phyloP scores from a whole-genome alignment of 2,329 filamentous ascomycete genomes.

The Aspergillus hortae region DNA sequence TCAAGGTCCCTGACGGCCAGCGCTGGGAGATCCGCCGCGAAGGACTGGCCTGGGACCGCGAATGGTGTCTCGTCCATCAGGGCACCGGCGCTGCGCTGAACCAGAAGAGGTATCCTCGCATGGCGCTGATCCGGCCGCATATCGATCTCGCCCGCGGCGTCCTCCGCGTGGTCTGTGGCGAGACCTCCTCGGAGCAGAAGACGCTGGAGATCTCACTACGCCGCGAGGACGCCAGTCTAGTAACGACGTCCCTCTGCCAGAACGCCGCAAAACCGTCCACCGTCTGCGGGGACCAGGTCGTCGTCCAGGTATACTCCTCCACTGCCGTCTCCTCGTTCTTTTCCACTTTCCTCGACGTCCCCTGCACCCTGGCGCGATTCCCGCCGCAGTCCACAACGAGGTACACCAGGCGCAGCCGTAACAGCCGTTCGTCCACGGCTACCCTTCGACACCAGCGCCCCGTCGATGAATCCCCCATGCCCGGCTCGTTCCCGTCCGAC shows the following conservation, averaged over 20 bases:
- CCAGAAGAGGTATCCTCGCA: constrained; percentile 82
- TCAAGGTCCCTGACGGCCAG: constrained; percentile 59
- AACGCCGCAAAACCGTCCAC: constrained; percentile 51
- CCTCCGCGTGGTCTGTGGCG: constrained; percentile 54
- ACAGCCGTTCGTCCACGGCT: constrained; percentile 16
- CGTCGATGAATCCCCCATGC: constrained; percentile 35
- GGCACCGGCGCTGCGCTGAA: constrained; percentile 80
- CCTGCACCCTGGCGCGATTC: constrained; percentile 81
- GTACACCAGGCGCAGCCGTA: constrained; percentile 20
- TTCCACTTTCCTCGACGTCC: constrained; percentile 67
- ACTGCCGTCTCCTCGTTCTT: constrained; percentile 71
- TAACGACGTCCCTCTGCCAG: constrained; percentile 62
- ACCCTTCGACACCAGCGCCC: constrained; percentile 17
- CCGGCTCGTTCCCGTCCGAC: constrained; percentile 52
- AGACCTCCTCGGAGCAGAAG: constrained; percentile 26
- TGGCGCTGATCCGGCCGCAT: constrained; percentile 75
- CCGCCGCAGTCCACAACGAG: constrained; percentile 66
- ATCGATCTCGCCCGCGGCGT: constrained; percentile 68
- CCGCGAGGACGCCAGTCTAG: constrained; percentile 40
- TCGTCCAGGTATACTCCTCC: constrained; percentile 67
- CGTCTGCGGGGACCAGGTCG: constrained; percentile 79
- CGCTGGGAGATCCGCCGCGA: constrained; percentile 76
- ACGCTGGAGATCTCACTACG: constrained; percentile 36
- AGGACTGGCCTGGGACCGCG: constrained; percentile 88
- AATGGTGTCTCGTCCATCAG: constrained; percentile 91